Conservation (phyloP, 345 rosid species). For the Odontarrhena argentea region DNA sequence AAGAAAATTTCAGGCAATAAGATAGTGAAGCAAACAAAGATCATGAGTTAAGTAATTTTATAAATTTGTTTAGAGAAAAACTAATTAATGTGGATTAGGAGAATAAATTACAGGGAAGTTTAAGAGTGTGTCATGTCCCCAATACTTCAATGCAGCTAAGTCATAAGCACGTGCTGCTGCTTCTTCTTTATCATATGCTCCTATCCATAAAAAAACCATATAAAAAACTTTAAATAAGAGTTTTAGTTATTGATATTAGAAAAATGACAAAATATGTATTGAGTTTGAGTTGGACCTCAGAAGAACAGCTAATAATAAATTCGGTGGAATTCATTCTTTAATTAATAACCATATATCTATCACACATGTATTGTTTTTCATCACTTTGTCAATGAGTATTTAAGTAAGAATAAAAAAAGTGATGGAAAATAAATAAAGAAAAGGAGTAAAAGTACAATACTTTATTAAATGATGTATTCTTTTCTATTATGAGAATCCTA, state of each 20-base stretch:
- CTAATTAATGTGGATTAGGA: neutral
- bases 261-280: conserved; percentile 8
- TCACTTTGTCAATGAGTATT: conserved; percentile 26
- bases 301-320: conserved; percentile 35
- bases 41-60: conserved; percentile 1
- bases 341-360: conserved; percentile 21
- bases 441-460: neutral
- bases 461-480: conserved; percentile 3
- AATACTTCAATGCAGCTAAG: conserved; percentile 92
- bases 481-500: too few species aligned
- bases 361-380: conserved; percentile 37
- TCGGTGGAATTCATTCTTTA: conserved; percentile 38
- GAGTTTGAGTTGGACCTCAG: conserved; percentile 33
- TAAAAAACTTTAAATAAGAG: neutral
- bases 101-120: conserved; percentile 69
- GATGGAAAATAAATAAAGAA: neutral
- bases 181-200: conserved; percentile 89
- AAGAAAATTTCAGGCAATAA: conserved; percentile 14
- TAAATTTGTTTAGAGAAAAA: neutral
- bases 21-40: conserved; percentile 19
- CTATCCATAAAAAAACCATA: conserved; percentile 46
- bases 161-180: conserved; percentile 97
- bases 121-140: conserved; percentile 87
- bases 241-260: neutral
- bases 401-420: conserved; percentile 26